These are phyloP conservation scores for Phytophthora ohioensis DNA, from an alignment of 352 stramenopile genomes.

Conservation along the genomic window DNA sequence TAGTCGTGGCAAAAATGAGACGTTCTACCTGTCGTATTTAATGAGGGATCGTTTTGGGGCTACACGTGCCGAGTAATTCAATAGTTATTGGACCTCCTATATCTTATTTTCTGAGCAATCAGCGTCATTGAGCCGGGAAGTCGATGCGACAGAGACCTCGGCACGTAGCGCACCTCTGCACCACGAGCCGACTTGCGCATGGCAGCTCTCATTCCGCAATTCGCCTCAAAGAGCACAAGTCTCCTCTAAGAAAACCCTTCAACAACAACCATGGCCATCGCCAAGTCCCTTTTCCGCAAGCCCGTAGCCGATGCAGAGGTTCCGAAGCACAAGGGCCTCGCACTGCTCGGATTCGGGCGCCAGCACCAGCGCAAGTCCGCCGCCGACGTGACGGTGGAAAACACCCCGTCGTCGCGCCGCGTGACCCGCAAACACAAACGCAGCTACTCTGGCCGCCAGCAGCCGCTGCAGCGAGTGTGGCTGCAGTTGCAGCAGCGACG, in stretches of 20 bases:
- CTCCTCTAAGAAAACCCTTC: background rate
- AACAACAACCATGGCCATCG: conserved; percentile 34
- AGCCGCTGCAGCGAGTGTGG: conserved; percentile 14
- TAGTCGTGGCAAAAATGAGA: conserved; percentile 18
- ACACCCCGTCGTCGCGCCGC: conserved; percentile 25
- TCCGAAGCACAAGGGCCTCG: conserved; percentile 31
- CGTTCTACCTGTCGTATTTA: background rate
- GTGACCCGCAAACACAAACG: conserved; percentile 42
- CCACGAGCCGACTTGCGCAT: conserved; percentile 23
- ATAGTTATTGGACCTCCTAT: background rate
- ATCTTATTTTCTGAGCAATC: conserved; percentile 27
- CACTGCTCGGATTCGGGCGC: conserved; percentile 30
- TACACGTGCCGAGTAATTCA: background rate
- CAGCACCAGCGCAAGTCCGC: conserved; percentile 25
- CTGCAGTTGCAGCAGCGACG: conserved; percentile 15
- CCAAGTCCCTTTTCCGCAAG: conserved; percentile 34
- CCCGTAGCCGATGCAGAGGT: conserved; percentile 27
- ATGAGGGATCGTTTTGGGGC: background rate
- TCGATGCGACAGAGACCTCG: conserved; percentile 28
- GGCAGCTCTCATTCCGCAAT: conserved; percentile 33
- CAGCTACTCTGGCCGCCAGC: conserved; percentile 23
- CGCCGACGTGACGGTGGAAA: conserved; percentile 32
- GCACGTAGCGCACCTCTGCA: conserved; percentile 23
- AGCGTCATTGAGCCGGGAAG: conserved; percentile 29
- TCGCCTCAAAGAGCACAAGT: conserved; percentile 32